Conservation (phyloP, 1,284 basidiomycete species). For the Hypsizygus ulmarius region DNA sequence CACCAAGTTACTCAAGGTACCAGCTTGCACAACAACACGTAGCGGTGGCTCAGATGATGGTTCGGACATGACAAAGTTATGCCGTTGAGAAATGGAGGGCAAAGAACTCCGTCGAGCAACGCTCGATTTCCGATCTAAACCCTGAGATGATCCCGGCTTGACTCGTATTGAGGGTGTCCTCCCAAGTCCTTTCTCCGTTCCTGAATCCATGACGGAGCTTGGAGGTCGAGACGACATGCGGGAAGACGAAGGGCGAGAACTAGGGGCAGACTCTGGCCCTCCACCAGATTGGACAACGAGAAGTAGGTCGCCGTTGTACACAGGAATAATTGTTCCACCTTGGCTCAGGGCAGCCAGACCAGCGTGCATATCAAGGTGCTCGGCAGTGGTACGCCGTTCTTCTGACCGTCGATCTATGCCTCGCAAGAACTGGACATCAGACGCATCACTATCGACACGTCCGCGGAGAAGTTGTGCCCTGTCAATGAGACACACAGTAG, state of each 20-base stretch:
- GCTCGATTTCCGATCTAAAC: constrained; percentile 71
- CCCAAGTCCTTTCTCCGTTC: constrained; percentile 42
- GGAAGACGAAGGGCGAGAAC: constrained; percentile 56
- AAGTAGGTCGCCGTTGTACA: constrained; percentile 71
- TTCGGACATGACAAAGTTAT: constrained; percentile 55
- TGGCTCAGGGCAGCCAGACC: constrained; percentile 47
- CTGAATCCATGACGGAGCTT: constrained; percentile 51
- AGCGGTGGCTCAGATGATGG: constrained; percentile 63
- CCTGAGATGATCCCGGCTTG: constrained; percentile 61
- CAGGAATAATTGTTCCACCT: constrained; percentile 66
- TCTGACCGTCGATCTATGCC: constrained; percentile 39
- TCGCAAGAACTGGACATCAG: constrained; percentile 54
- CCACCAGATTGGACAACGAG: constrained; percentile 58
- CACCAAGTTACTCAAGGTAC: constrained; percentile 71
- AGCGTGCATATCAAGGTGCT: constrained; percentile 29
- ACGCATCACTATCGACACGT: constrained; percentile 61
- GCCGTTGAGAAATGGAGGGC: constrained; percentile 65
- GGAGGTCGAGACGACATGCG: constrained; percentile 60
- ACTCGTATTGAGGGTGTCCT: constrained; percentile 73
- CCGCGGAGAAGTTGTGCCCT: constrained; percentile 58
- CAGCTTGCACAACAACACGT: constrained; percentile 72
- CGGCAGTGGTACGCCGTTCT: constrained; percentile 25
- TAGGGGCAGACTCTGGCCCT: constrained; percentile 39
- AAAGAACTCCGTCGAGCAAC: constrained; percentile 71
- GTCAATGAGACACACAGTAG: constrained; percentile 65